These are phyloP conservation scores for Crithidia fasciculata DNA, from an alignment of 208 protist genomes.

Conservation along the genomic window DNA sequence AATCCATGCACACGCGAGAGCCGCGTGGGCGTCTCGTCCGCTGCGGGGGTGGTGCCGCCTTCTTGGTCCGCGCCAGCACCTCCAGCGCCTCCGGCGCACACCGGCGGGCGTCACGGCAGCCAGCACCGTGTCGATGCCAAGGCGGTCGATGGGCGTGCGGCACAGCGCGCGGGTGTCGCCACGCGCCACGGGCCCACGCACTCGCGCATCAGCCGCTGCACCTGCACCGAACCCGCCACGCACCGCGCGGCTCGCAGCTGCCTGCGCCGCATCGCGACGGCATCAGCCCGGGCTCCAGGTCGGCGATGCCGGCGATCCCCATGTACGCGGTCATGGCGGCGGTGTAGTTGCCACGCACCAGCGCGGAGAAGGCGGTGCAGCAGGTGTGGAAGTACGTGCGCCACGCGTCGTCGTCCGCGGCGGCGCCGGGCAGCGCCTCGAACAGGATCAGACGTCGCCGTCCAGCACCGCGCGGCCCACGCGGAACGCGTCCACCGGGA, in stretches of 20 bases:
- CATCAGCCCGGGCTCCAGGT: conserved; percentile 27
- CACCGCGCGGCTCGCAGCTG: conserved; percentile 5
- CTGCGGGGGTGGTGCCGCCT: background rate
- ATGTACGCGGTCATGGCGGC: conserved; percentile 34
- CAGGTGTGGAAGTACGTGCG: conserved; percentile 22
- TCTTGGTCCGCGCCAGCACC: too few species aligned
- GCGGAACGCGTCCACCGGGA: conserved; percentile 1
- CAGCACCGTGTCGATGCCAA: conserved; percentile 9
- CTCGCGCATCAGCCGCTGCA: conserved; percentile 26
- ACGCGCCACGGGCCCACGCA: conserved; percentile 2
- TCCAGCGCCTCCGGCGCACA: too few species aligned
- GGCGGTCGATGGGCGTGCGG: background rate
- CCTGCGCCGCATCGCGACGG: conserved; percentile 18
- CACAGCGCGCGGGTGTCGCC: background rate
- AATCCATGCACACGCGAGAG: too few species aligned
- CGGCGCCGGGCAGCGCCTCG: conserved; percentile 30
- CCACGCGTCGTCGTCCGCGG: conserved; percentile 27
- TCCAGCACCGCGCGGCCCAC: conserved; percentile 6
- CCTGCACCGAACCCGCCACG: conserved; percentile 21
- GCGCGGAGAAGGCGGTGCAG: conserved; percentile 35
- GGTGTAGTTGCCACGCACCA: conserved; percentile 45
- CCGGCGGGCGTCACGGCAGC: background rate
- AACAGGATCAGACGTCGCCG: conserved; percentile 32
- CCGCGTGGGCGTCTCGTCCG: background rate
- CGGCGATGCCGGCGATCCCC: conserved; percentile 20